Conservation (phyloP, 73 alveolate species). For the Uronychia binucleata region DNA sequence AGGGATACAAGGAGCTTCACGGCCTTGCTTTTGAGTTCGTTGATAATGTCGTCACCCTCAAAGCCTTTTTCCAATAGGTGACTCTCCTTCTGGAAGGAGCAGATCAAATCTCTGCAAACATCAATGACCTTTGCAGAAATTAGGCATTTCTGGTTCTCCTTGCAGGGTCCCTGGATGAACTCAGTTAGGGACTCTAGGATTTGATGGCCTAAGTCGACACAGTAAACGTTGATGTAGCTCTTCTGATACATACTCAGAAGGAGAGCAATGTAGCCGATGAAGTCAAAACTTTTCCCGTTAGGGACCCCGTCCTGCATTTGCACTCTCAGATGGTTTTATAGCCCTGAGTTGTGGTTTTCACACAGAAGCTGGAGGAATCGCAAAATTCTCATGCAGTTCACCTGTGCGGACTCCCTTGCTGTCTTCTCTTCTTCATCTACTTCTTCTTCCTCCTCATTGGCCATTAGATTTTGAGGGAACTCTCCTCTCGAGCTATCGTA, state of each 20-base stretch:
- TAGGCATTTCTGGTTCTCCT: conserved; percentile 80
- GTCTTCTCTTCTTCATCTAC: conserved; percentile 5
- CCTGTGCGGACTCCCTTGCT: background rate
- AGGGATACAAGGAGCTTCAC: conserved; percentile 58
- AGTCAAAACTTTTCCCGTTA: conserved; percentile 59
- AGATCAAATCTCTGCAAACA: conserved; percentile 35
- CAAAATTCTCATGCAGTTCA: conserved; percentile 52
- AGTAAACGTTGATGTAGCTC: conserved; percentile 72
- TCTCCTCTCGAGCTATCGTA: background rate
- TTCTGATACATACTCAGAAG: conserved; percentile 33
- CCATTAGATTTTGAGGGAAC: conserved; percentile 4
- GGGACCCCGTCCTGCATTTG: conserved; percentile 68
- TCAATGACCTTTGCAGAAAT: conserved; percentile 81
- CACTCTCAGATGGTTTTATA: conserved; percentile 87
- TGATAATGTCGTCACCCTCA: conserved; percentile 39
- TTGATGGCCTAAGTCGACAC: conserved; percentile 69
- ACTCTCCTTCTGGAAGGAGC: background rate
- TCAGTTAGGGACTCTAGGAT: conserved; percentile 93
- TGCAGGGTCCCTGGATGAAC: conserved; percentile 96
- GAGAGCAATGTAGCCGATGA: conserved; percentile 14
- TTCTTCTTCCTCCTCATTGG: conserved; percentile 13
- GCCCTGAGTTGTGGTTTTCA: conserved; percentile 84
- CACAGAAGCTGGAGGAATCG: conserved; percentile 88
- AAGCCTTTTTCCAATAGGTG: background rate
- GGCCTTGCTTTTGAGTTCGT: conserved; percentile 52